Conservation (phyloP, 1,284 basidiomycete species). For the Sporisorium iseilematis-ciliati region DNA sequence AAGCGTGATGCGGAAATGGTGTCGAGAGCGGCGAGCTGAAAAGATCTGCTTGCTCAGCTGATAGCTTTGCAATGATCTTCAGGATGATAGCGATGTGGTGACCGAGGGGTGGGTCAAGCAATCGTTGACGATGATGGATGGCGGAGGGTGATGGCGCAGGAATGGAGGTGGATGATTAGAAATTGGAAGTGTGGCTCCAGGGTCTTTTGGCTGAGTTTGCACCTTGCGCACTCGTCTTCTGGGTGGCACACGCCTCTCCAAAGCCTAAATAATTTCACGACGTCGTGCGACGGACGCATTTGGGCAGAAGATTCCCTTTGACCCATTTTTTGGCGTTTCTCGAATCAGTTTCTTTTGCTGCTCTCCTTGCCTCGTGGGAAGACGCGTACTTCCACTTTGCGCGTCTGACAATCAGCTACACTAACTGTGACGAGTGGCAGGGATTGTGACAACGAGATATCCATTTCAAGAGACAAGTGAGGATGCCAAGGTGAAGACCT, state of each 20-base stretch:
- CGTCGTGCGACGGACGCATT: not conserved
- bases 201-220: conserved; percentile 9
- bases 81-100: not conserved
- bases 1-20: conserved; percentile 38
- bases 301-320: not conserved
- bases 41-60: conserved; percentile 39
- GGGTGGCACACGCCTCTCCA: not conserved
- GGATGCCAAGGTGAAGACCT: not conserved
- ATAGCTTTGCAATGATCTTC: conserved; percentile 32
- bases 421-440: no score
- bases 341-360: no score
- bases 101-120: not conserved
- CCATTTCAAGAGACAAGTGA: no score
- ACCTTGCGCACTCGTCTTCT: not conserved
- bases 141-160: no score
- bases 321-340: no score
- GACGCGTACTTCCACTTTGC: no score
- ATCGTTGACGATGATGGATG: not conserved
- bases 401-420: no score
- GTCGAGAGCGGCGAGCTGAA: conserved; percentile 7
- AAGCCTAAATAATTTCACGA: no score
- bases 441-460: no score
- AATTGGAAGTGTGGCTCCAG: conserved; percentile 1
- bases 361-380: no score
- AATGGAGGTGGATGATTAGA: conserved; percentile 2